Evolutionary conservation across 2,329 filamentous ascomycete genomes (phyloP).

Genomic region (Ceratocystis destructans): DNA sequence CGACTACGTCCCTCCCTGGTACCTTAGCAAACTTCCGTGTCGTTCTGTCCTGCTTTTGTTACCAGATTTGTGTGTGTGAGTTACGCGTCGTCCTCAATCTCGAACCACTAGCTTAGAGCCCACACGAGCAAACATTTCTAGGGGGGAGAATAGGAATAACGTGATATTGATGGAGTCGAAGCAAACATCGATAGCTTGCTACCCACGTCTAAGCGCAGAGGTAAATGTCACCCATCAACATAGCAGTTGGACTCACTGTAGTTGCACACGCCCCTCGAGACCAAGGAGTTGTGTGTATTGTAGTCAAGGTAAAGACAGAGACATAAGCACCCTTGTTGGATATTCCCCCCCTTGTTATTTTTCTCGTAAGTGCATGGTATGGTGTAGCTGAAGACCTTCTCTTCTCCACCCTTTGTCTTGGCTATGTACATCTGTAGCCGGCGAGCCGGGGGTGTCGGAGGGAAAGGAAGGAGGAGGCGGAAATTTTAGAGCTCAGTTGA

Average conservation of each 20-base stretch:
- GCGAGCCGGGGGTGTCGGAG: neutral
- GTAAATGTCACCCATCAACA: neutral
- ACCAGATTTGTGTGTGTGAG: neutral
- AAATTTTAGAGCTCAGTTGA: neutral
- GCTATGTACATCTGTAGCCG: neutral
- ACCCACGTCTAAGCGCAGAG: neutral
- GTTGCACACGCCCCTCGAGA: neutral
- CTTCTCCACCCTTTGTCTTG: neutral
- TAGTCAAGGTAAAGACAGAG: neutral
- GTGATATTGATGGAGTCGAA: neutral
- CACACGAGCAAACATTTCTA: neutral
- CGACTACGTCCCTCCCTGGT: neutral
- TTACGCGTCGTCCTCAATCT: neutral
- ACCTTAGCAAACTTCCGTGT: neutral
- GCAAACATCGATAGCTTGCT: conserved; percentile 1
- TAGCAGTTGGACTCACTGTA: neutral
- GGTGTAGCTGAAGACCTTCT: neutral
- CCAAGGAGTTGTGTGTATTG: neutral
- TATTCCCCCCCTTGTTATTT: neutral
- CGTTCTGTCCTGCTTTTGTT: neutral
- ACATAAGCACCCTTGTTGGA: neutral
- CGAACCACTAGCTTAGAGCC: neutral
- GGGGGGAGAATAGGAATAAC: neutral
- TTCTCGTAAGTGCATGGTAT: conserved; percentile 2
- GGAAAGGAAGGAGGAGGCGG: neutral